A percentile compares a stretch with the other conserved stretches of the same genome.
Conservation (phyloP, 2,329 filamentous ascomycete species). For the Colletotrichum sp. region DNA sequence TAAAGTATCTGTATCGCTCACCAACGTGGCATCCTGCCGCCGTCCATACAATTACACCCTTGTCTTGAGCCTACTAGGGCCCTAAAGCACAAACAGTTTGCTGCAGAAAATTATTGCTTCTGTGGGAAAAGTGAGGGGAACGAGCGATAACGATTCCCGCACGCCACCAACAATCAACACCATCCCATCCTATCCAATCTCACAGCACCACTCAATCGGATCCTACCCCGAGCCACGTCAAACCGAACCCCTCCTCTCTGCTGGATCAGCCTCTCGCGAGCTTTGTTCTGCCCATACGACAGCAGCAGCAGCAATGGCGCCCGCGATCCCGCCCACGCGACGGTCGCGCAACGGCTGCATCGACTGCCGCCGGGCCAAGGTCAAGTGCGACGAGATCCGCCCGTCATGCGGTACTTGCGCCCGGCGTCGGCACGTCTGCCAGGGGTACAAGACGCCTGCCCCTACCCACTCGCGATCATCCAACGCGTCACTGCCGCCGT, state of each 20-base stretch:
- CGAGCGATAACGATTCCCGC: neutral
- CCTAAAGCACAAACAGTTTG: neutral
- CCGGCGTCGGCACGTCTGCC: slow-evolving; percentile 32
- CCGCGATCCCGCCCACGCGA: slow-evolving; percentile 3
- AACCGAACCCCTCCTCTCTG: neutral
- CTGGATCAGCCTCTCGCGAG: neutral
- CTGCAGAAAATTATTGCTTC: neutral
- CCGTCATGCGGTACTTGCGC: slow-evolving; percentile 36
- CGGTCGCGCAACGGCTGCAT: slow-evolving; percentile 36
- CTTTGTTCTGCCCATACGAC: neutral
- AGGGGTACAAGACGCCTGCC: slow-evolving; percentile 28
- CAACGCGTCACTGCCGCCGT: neutral
- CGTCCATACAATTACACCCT: neutral
- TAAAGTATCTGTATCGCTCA: neutral
- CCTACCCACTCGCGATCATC: neutral
- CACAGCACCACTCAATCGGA: neutral
- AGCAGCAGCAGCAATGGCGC: neutral
- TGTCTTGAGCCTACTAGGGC: neutral
- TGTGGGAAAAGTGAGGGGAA: neutral
- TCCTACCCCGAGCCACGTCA: neutral
- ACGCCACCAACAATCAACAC: neutral
- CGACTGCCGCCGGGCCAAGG: slow-evolving; percentile 35
- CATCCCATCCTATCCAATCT: neutral
- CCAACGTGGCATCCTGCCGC: neutral
- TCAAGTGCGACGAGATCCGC: slow-evolving; percentile 35